phyloP scores from a whole-genome alignment of 495 filamentous ascomycete species.

The Aspergillus sparsus region DNA sequence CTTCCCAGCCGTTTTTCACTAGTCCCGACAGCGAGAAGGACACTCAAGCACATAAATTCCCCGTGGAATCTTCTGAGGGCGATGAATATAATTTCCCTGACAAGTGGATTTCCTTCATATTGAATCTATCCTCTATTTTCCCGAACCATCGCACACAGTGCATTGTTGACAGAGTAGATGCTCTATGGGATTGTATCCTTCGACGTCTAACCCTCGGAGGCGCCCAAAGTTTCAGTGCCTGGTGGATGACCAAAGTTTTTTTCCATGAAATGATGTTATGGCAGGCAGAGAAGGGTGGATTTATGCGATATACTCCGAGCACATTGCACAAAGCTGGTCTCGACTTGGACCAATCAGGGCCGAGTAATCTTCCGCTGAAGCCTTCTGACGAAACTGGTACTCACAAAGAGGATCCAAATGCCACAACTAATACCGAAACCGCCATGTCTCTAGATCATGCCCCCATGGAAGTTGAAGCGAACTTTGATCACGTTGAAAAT shows the following conservation, averaged over 20 bases:
- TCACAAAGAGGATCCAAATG: slow-evolving; percentile 17
- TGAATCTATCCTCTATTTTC: slow-evolving; percentile 72
- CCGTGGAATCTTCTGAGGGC: slow-evolving; percentile 38
- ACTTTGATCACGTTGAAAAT: slow-evolving; percentile 18
- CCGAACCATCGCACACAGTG: slow-evolving; percentile 65
- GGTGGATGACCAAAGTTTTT: slow-evolving; percentile 99
- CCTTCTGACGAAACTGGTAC: slow-evolving; percentile 21
- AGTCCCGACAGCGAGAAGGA: slow-evolving; percentile 47
- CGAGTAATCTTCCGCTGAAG: slow-evolving; percentile 31
- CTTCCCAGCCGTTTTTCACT: slow-evolving; percentile 39
- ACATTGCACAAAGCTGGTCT: slow-evolving; percentile 46
- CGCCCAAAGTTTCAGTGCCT: slow-evolving; percentile 85
- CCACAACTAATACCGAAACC: slow-evolving; percentile 19
- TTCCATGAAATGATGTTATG: slow-evolving; percentile 94
- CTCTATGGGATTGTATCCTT: slow-evolving; percentile 48
- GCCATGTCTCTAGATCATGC: slow-evolving; percentile 17
- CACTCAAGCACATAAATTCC: slow-evolving; percentile 35
- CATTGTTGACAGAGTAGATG: slow-evolving; percentile 47
- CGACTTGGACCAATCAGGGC: slow-evolving; percentile 29
- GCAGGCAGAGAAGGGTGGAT: slow-evolving; percentile 89
- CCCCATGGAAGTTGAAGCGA: slow-evolving; percentile 20
- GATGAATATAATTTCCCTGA: slow-evolving; percentile 71
- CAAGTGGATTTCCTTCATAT: slow-evolving; percentile 80
- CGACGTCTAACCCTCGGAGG: slow-evolving; percentile 67
- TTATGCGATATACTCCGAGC: slow-evolving; percentile 64